Conservation (phyloP, 2,329 filamentous ascomycete genomes). For the Penicillium sp. region DNA sequence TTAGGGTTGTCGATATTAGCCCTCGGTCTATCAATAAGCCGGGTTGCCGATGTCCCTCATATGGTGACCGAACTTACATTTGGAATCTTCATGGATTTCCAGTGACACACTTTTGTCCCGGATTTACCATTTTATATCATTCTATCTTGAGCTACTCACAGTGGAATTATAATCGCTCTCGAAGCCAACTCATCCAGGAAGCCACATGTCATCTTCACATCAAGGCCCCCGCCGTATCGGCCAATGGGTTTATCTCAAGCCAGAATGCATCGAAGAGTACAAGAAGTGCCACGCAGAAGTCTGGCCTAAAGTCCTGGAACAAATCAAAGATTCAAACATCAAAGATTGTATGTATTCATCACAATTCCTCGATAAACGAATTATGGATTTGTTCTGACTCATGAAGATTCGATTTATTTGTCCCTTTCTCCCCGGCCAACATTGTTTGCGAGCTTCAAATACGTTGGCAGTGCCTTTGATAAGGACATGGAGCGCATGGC, state of each 20-base stretch:
- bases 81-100: no score
- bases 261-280: conserved; percentile 63
- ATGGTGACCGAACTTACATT: no score
- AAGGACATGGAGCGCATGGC: conserved; percentile 74
- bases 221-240: conserved; percentile 49
- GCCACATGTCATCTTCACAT: neutral
- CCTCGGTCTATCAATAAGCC: no score
- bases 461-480: conserved; percentile 67
- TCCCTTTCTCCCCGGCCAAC: conserved; percentile 65
- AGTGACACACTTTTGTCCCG: no score
- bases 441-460: conserved; percentile 74
- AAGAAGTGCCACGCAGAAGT: conserved; percentile 69
- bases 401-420: conserved; percentile 56
- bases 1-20: no score
- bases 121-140: no score
- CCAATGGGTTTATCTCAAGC: conserved; percentile 70
- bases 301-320: conserved; percentile 72
- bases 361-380: neutral
- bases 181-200: no score
- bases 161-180: no score
- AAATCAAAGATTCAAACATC: conserved; percentile 73
- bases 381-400: neutral
- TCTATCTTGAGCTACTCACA: no score
- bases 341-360: conserved; percentile 57
- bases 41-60: no score